Conservation (phyloP, 1,139 yeast genomes). For the Yamadazyma mexicana region DNA sequence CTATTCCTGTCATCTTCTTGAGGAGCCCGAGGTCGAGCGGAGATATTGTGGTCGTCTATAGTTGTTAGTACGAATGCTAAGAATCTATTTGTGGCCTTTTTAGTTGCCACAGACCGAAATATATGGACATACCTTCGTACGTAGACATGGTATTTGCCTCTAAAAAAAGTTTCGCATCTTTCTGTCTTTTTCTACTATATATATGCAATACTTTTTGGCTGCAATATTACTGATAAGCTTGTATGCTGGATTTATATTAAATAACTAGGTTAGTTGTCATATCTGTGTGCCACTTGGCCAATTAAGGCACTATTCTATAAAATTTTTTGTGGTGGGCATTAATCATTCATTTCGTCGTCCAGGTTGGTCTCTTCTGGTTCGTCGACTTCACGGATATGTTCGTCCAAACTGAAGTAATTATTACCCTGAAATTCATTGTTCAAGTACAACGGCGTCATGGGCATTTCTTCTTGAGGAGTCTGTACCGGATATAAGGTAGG, state of each 20-base stretch:
- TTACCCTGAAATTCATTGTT: slow-evolving; percentile 16
- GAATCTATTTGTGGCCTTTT: not conserved
- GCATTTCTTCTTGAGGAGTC: slow-evolving; percentile 46
- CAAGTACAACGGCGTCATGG: slow-evolving; percentile 48
- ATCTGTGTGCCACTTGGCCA: no score
- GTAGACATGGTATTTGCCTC: slow-evolving; percentile 29
- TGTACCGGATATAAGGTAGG: slow-evolving; percentile 44
- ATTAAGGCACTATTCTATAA: no score
- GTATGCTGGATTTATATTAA: no score
- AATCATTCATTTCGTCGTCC: slow-evolving; percentile 2
- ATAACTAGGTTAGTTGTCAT: no score
- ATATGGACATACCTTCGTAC: slow-evolving; percentile 50
- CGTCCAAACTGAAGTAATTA: slow-evolving; percentile 14
- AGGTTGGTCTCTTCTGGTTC: slow-evolving; percentile 6
- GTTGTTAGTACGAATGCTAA: slow-evolving; percentile 20
- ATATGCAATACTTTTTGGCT: not conserved
- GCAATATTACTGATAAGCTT: not conserved
- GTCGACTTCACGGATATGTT: slow-evolving; percentile 16
- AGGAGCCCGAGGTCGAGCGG: slow-evolving; percentile 4
- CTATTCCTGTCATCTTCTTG: slow-evolving; percentile 15
- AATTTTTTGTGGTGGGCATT: not conserved
- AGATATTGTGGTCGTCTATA: slow-evolving; percentile 35
- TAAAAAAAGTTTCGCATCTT: not conserved
- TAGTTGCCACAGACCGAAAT: slow-evolving; percentile 4
- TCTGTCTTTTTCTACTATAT: no score